Conservation (phyloP, 2,329 filamentous ascomycete genomes). For the Venturia aucupariae region DNA sequence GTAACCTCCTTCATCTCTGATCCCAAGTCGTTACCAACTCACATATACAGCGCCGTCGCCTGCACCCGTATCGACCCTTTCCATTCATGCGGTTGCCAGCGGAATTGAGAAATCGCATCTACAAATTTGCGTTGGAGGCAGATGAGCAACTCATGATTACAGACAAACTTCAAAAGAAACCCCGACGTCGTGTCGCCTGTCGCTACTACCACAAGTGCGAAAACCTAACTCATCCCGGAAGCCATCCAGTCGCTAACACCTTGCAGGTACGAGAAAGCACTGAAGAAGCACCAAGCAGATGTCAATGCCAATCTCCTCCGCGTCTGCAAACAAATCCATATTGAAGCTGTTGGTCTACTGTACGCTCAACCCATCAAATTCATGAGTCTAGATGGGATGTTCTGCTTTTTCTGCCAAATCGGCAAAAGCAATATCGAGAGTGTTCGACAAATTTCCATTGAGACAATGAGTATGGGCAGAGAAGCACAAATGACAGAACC, state of each 20-base stretch:
- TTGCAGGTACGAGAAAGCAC: neutral
- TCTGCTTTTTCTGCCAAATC: neutral
- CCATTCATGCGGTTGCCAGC: neutral
- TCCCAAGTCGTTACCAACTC: neutral
- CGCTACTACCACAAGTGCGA: neutral
- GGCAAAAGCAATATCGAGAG: conserved; percentile 1
- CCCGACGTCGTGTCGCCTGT: conserved; percentile 1
- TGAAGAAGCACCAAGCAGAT: neutral
- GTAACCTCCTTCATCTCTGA: neutral
- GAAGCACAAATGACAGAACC: neutral
- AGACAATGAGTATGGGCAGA: neutral
- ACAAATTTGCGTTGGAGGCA: neutral
- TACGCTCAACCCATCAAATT: neutral
- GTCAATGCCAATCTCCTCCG: neutral
- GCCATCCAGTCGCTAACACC: neutral
- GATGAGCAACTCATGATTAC: neutral
- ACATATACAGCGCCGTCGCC: neutral
- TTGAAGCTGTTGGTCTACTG: neutral
- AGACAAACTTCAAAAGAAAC: neutral
- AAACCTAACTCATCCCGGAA: neutral
- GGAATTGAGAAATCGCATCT: neutral
- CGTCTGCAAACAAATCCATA: neutral
- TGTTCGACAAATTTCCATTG: neutral
- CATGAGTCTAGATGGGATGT: neutral
- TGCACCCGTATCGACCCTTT: neutral